phyloP scores from a whole-genome alignment of 441 rosid species.

The Melastoma candidum region DNA sequence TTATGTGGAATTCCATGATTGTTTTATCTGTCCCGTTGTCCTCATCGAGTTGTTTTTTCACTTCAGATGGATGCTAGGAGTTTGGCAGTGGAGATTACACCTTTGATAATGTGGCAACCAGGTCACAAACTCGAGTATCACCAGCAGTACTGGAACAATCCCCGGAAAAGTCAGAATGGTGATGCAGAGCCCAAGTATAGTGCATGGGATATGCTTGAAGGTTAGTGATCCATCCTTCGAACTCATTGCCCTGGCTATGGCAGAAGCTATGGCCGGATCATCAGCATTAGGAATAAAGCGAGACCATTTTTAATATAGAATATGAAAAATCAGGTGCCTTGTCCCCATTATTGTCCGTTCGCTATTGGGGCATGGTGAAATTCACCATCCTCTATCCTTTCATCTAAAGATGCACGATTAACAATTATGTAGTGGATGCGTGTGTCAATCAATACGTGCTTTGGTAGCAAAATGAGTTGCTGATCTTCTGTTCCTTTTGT shows the following conservation, averaged over 20 bases:
- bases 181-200: constrained; percentile 37
- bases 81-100: constrained; percentile 81
- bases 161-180: constrained; percentile 35
- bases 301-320: no score
- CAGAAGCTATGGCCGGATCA: no score
- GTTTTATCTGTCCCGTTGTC: no score
- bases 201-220: constrained; percentile 82
- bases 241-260: not conserved
- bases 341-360: no score
- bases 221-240: constrained; percentile 21
- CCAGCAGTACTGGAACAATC: constrained; percentile 58
- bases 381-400: no score
- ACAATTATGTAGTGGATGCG: no score
- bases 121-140: constrained; percentile 54
- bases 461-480: not conserved
- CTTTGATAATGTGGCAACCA: constrained; percentile 79
- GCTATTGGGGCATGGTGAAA: no score
- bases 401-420: no score
- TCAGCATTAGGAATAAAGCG: no score
- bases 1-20: no score
- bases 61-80: constrained; percentile 77
- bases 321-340: no score
- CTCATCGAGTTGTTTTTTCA: constrained; percentile 4
- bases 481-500: not conserved
- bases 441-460: not conserved